Evolutionary conservation across 768 basidiomycete species (phyloP).

Genomic region (Sporobolomyces phaffii): DNA sequence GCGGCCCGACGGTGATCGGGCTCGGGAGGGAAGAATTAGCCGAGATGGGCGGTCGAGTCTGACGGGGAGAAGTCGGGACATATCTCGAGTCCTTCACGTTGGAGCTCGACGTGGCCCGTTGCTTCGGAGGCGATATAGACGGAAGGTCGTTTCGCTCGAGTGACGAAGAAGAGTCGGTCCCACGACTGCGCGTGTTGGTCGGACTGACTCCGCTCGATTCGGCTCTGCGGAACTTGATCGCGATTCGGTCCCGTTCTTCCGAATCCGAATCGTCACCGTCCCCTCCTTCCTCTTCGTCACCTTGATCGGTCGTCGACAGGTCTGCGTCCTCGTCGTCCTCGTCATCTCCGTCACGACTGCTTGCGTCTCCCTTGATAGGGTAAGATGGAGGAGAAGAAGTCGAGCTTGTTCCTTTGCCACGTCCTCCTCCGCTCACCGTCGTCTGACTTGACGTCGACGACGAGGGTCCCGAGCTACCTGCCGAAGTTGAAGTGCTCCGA

Average conservation of each 20-base stretch:
- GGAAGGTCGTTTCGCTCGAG: not conserved
- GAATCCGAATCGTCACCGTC: slow-evolving; percentile 29
- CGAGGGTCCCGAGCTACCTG: not conserved
- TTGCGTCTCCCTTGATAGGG: slow-evolving; percentile 16
- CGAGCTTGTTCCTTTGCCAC: not conserved
- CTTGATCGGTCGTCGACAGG: not conserved
- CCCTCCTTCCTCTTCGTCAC: not conserved
- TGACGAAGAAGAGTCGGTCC: not conserved
- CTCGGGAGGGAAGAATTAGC: not conserved
- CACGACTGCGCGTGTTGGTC: slow-evolving; percentile 23
- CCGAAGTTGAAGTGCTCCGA: not conserved
- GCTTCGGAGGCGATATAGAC: not conserved
- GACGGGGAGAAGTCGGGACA: slow-evolving; percentile 35
- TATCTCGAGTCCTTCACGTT: slow-evolving; percentile 23
- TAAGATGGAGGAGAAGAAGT: not conserved
- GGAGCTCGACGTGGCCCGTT: not conserved
- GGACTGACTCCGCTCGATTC: slow-evolving; percentile 17
- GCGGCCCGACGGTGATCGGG: not conserved
- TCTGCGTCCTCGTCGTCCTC: slow-evolving; percentile 32
- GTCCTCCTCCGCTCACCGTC: slow-evolving; percentile 10
- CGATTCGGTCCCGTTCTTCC: slow-evolving; percentile 36
- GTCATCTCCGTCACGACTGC: slow-evolving; percentile 33
- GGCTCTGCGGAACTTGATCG: slow-evolving; percentile 20
- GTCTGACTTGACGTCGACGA: not conserved
- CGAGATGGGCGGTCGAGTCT: not conserved